Conservation (phyloP, 192 early-diverging fungal genomes). For the Coemansia sp. region DNA sequence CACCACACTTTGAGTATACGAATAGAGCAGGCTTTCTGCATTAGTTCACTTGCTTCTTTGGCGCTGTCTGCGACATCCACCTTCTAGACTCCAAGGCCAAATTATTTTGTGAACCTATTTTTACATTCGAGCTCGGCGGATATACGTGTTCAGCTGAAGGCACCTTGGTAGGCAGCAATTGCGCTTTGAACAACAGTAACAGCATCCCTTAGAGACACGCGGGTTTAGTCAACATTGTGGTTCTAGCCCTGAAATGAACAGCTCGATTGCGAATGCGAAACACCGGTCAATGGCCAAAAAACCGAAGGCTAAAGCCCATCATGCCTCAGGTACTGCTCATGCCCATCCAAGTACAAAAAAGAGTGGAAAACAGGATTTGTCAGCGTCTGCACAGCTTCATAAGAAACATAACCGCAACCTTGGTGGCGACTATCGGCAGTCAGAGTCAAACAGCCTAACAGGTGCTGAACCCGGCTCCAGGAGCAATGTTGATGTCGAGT, state of each 20-base stretch:
- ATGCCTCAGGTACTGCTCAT: conserved; percentile 1
- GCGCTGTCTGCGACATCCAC: too few relatives aligned
- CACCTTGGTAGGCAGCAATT: too few relatives aligned
- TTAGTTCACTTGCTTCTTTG: not conserved
- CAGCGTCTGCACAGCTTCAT: not conserved
- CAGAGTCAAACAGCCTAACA: not conserved
- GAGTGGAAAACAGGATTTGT: not conserved
- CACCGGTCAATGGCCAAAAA: conserved; percentile 54
- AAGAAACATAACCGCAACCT: not conserved
- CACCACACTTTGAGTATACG: not conserved
- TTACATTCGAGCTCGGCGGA: too few relatives aligned
- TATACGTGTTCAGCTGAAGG: too few relatives aligned
- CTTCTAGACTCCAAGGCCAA: too few relatives aligned
- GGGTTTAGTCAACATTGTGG: not conserved
- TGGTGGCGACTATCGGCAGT: not conserved
- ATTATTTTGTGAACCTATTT: too few relatives aligned
- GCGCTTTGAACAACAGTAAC: too few relatives aligned
- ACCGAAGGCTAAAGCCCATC: conserved; percentile 30
- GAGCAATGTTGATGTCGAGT: not conserved
- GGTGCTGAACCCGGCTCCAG: not conserved
- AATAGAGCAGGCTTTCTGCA: conserved; percentile 1
- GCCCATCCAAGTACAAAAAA: conserved; percentile 1
- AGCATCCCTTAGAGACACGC: too few relatives aligned
- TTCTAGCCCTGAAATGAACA: conserved; percentile 21
- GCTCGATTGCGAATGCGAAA: conserved; percentile 49